Percentiles rank a stretch among this genome's conserved stretches.
Evolutionary conservation across 2,329 filamentous ascomycete species (phyloP).

Genomic region (Colletotrichum sp.): DNA sequence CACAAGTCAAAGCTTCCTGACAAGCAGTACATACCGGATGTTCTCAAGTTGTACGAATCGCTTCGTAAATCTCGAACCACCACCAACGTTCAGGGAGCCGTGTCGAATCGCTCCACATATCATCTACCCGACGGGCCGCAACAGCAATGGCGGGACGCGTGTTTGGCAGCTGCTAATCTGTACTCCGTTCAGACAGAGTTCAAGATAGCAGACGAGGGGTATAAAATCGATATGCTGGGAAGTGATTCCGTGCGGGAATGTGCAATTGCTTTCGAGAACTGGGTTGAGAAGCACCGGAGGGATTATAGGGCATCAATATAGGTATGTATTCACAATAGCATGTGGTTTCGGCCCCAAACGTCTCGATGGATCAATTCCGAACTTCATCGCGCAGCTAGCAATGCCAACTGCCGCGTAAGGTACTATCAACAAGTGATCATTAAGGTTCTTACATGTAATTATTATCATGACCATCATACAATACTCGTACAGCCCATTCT

Average conservation of each 20-base stretch:
- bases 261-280: background rate
- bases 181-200: background rate
- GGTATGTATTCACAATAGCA: background rate
- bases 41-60: background rate
- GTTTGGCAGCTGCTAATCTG: background rate
- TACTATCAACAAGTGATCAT: background rate
- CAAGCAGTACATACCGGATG: background rate
- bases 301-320: background rate
- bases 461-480: background rate
- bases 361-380: background rate
- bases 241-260: background rate
- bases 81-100: background rate
- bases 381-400: background rate
- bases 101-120: background rate
- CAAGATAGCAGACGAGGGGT: background rate
- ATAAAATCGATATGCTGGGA: background rate
- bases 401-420: background rate
- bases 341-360: background rate
- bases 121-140: background rate
- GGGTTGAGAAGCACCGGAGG: background rate
- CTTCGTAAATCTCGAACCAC: background rate
- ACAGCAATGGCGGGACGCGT: background rate
- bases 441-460: background rate
- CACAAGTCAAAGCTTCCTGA: background rate
- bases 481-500: background rate